Evolutionary conservation across 2,329 filamentous ascomycete genomes (phyloP).

Genomic region (Pseudopithomyces chartarum): DNA sequence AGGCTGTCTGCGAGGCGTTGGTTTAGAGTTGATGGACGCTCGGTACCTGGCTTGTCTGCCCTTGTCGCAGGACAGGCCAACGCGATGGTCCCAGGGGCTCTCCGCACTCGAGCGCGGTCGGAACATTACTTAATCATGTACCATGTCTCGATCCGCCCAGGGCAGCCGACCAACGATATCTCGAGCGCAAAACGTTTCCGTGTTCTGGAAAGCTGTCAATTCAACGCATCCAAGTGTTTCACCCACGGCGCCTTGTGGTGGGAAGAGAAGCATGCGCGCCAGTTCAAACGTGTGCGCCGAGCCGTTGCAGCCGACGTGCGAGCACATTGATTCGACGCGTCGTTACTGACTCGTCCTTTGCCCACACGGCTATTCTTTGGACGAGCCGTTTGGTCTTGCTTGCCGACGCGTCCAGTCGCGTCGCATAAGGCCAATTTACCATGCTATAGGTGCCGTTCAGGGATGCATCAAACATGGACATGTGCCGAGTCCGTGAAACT

Average conservation of each 20-base stretch:
- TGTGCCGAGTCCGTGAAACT: slow-evolving; percentile 24
- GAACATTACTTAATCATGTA: slow-evolving; percentile 44
- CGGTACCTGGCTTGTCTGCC: slow-evolving; percentile 43
- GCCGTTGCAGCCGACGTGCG: not conserved
- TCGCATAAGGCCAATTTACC: slow-evolving; percentile 36
- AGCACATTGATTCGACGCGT: not conserved
- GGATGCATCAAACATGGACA: slow-evolving; percentile 20
- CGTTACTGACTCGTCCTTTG: not conserved
- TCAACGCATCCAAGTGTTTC: slow-evolving; percentile 29
- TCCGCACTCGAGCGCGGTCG: slow-evolving; percentile 44
- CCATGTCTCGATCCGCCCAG: slow-evolving; percentile 41
- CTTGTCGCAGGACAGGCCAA: slow-evolving; percentile 42
- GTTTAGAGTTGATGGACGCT: slow-evolving; percentile 43
- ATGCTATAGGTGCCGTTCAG: slow-evolving; percentile 22
- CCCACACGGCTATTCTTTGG: not conserved
- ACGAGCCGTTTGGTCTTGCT: not conserved
- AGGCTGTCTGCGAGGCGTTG: slow-evolving; percentile 25
- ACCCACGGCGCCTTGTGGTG: slow-evolving; percentile 18
- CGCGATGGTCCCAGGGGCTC: slow-evolving; percentile 42
- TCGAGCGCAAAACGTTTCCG: slow-evolving; percentile 25
- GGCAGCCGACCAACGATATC: slow-evolving; percentile 21
- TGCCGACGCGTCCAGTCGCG: slow-evolving; percentile 28
- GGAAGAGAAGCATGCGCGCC: slow-evolving; percentile 21
- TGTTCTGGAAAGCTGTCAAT: slow-evolving; percentile 35
- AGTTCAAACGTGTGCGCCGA: not conserved